Percentiles rank a stretch among this genome's conserved stretches.
phyloP scores from a whole-genome alignment of 805 yeast species.

The Zygotorulaspora danielsina region DNA sequence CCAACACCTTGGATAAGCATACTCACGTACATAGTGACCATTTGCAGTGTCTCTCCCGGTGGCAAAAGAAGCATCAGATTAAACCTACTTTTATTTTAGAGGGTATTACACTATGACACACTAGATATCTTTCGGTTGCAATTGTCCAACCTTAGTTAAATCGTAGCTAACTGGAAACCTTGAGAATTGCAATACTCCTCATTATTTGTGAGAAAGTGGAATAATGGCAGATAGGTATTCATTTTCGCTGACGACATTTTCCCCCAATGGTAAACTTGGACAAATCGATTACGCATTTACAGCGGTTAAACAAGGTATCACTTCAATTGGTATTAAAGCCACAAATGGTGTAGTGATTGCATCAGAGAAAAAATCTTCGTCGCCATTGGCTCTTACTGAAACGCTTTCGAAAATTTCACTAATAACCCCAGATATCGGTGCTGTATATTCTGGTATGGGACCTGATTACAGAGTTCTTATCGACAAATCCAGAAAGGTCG shows the following conservation, averaged over 20 bases:
- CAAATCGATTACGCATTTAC: constrained; percentile 97
- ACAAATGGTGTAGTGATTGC: constrained; percentile 96
- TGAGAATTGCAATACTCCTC: no score
- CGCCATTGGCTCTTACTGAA: constrained; percentile 70
- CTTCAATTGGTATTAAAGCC: constrained; percentile 90
- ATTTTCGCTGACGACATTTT: constrained; percentile 93
- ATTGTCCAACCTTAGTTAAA: no score
- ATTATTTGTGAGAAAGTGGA: no score
- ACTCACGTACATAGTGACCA: no score
- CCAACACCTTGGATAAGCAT: no score
- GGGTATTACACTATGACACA: no score
- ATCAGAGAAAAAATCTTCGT: constrained; percentile 86
- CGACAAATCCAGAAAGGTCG: constrained; percentile 87
- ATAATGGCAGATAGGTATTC: constrained; percentile 96
- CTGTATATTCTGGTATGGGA: constrained; percentile 98
- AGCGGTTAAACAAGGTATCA: constrained; percentile 97
- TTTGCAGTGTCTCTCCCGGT: no score
- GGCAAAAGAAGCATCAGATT: no score
- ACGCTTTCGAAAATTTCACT: constrained; percentile 72
- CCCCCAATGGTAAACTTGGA: constrained; percentile 96
- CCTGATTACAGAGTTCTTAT: constrained; percentile 95
- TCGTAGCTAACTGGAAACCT: no score
- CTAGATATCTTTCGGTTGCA: no score
- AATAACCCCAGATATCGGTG: constrained; percentile 93
- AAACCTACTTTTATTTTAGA: no score